Evolutionary conservation across 257 asterid species (phyloP).

Genomic region (Nicotiana attenuata): DNA sequence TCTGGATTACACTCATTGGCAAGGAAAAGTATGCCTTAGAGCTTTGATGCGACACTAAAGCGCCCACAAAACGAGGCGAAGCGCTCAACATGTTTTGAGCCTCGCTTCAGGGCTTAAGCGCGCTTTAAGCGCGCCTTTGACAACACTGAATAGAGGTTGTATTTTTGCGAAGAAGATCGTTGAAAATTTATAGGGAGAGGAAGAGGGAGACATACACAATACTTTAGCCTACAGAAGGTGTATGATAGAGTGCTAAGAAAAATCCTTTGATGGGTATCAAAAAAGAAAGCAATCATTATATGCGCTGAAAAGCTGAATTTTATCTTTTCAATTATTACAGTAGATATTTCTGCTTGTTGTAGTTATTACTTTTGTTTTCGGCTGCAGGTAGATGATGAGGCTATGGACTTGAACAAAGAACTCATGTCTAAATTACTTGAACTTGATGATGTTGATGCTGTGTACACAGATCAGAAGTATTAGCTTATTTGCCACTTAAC

Average conservation of each 20-base stretch:
- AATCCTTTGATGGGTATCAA: not conserved
- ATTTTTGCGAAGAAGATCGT: too few species aligned
- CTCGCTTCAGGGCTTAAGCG: too few species aligned
- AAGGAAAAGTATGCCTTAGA: too few species aligned
- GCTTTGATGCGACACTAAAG: too few species aligned
- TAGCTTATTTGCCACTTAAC: not conserved
- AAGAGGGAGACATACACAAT: not conserved
- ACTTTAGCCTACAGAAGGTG: not conserved
- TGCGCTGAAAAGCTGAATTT: not conserved
- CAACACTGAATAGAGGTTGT: too few species aligned
- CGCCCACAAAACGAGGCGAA: too few species aligned
- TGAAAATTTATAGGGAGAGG: not conserved
- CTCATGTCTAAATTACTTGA: constrained; percentile 70
- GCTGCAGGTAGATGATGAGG: constrained; percentile 86
- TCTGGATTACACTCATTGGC: too few species aligned
- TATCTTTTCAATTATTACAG: not conserved
- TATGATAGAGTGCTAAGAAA: not conserved
- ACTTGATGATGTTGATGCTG: constrained; percentile 93
- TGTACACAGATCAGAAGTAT: constrained; percentile 71
- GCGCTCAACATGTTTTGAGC: too few species aligned
- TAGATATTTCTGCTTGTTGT: not conserved
- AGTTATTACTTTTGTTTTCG: not conserved
- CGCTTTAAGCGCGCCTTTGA: too few species aligned
- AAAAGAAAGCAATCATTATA: not conserved
- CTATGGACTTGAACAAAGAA: constrained; percentile 88